Conservation (phyloP, 2,329 filamentous ascomycete genomes). For the Polytolypa hystricis region DNA sequence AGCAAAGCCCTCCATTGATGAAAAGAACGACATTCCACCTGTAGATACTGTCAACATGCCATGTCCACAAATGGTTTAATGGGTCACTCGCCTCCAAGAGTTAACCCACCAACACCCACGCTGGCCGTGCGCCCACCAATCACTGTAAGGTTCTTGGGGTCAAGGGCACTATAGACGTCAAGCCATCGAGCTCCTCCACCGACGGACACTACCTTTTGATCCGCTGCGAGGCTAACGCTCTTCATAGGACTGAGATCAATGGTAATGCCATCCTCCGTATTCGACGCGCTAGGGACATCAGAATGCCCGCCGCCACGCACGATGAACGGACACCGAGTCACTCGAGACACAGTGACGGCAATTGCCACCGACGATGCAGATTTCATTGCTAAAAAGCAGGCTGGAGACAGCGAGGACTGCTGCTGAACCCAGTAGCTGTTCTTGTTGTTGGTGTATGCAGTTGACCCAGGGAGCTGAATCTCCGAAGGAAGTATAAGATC, state of each 20-base stretch:
- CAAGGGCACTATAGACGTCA: constrained; percentile 20
- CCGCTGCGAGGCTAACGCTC: constrained; percentile 16
- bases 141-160: constrained; percentile 15
- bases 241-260: constrained; percentile 27
- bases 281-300: constrained; percentile 26
- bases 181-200: constrained; percentile 22
- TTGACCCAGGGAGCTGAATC: constrained; percentile 4
- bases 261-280: constrained; percentile 29
- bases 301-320: constrained; percentile 34
- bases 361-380: background rate
- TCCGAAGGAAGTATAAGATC: constrained; percentile 1
- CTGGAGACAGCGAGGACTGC: constrained; percentile 1
- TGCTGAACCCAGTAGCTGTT: constrained; percentile 4
- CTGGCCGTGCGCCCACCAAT: constrained; percentile 21
- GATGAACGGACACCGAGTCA: constrained; percentile 1
- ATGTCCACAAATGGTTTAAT: constrained; percentile 5
- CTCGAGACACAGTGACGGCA: background rate
- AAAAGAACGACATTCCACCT: constrained; percentile 38
- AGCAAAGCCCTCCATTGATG: constrained; percentile 36
- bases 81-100: constrained; percentile 22
- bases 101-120: constrained; percentile 23
- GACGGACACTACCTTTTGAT: constrained; percentile 18
- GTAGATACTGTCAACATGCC: constrained; percentile 1
- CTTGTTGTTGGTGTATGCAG: constrained; percentile 3
- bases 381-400: background rate